Percentiles rank a stretch among this genome's conserved stretches.
phyloP scores from a whole-genome alignment of 2,329 filamentous ascomycete species.

The Pseudophaeomoniella oleicola region DNA sequence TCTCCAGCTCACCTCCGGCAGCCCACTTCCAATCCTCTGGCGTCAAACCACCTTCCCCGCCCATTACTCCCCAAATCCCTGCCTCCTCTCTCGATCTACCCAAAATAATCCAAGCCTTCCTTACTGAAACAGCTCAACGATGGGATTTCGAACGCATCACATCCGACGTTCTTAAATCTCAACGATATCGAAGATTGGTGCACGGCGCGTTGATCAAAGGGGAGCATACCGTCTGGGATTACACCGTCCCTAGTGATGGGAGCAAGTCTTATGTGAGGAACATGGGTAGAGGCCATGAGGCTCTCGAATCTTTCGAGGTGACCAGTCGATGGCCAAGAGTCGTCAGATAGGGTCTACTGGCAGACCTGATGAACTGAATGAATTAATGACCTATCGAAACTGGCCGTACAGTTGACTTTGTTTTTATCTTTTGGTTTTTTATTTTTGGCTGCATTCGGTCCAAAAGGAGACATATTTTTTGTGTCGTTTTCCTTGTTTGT shows the following conservation, averaged over 20 bases:
- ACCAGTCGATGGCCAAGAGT: background rate
- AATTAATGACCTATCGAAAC: too few relatives aligned
- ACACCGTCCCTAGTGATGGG: constrained; percentile 1
- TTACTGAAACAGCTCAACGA: constrained; percentile 54
- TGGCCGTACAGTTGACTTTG: too few relatives aligned
- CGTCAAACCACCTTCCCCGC: background rate
- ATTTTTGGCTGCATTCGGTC: too few relatives aligned
- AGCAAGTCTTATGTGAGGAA: background rate
- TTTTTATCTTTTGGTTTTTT: too few relatives aligned
- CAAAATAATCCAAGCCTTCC: constrained; percentile 39
- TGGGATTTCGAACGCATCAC: constrained; percentile 78
- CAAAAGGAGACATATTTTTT: too few relatives aligned
- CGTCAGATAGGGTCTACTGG: background rate
- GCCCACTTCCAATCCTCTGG: background rate
- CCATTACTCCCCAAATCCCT: background rate
- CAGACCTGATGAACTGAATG: too few relatives aligned
- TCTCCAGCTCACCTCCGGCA: background rate
- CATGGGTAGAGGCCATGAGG: background rate
- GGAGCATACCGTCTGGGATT: constrained; percentile 1
- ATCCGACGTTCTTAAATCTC: constrained; percentile 56
- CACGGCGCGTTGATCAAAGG: constrained; percentile 69
- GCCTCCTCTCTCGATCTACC: background rate
- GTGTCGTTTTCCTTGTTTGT: too few relatives aligned
- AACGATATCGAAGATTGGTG: constrained; percentile 64
- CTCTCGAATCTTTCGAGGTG: background rate